Conservation (phyloP, 805 yeast genomes). For the Sungouiella blattae region DNA sequence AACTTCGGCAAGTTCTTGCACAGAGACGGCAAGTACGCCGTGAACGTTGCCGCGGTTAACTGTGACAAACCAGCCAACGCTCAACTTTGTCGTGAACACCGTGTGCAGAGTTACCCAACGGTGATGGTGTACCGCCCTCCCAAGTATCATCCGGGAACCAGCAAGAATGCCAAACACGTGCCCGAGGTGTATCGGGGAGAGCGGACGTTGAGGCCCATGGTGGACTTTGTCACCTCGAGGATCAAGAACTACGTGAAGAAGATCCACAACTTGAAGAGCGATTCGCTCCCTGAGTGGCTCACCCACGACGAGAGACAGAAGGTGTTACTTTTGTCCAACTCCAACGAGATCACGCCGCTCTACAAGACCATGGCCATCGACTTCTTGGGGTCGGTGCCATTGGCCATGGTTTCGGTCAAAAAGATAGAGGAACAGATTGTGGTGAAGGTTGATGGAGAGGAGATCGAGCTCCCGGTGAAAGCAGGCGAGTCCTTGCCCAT, state of each 20-base stretch:
- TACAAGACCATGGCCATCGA: constrained; percentile 70
- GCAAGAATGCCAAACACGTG: constrained; percentile 34
- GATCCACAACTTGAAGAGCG: constrained; percentile 29
- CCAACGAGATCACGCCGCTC: constrained; percentile 48
- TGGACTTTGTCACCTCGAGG: constrained; percentile 52
- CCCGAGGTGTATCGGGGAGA: constrained; percentile 61
- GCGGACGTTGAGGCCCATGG: constrained; percentile 52
- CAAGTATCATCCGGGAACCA: constrained; percentile 38
- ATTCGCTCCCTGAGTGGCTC: constrained; percentile 24
- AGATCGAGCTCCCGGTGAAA: constrained; percentile 17
- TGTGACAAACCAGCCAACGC: constrained; percentile 74
- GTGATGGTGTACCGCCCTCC: constrained; percentile 81
- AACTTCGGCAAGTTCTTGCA: constrained; percentile 61
- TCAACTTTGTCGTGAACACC: constrained; percentile 61
- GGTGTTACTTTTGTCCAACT: constrained; percentile 52
- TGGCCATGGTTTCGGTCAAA: constrained; percentile 39
- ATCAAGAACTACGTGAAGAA: constrained; percentile 65
- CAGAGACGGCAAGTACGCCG: constrained; percentile 43
- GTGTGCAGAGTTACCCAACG: constrained; percentile 81
- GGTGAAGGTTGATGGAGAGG: constrained; percentile 18
- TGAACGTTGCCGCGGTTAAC: constrained; percentile 76
- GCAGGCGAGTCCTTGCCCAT: constrained; percentile 23
- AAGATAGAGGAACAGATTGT: not conserved
- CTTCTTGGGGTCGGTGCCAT: constrained; percentile 48
- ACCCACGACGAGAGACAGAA: constrained; percentile 29